Evolutionary conservation across 129 eudicot species (phyloP).

Genomic region (Helianthus annuus): HanXRQr2.0-SUNRISE NC_035442.2:177327805-177328304

Average conservation of each 20-base stretch:
- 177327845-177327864: slow-evolving; percentile 31
- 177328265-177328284: slow-evolving; percentile 15
- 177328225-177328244: slow-evolving; percentile 54
- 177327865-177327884: slow-evolving; percentile 44
- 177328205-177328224: slow-evolving; percentile 65
- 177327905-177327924: slow-evolving; percentile 54
- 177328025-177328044: slow-evolving; percentile 70
- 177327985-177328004: slow-evolving; percentile 39
- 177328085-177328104: slow-evolving; percentile 71
- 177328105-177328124: slow-evolving; percentile 59
- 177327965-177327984: slow-evolving; percentile 44
- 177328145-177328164: slow-evolving; percentile 59
- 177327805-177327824: background rate
- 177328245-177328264: slow-evolving; percentile 33
- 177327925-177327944: slow-evolving; percentile 62
- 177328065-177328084: slow-evolving; percentile 81
- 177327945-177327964: slow-evolving; percentile 45
- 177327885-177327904: slow-evolving; percentile 44
- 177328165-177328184: slow-evolving; percentile 57
- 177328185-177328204: slow-evolving; percentile 67
- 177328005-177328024: slow-evolving; percentile 52
- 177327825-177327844: slow-evolving; percentile 40
- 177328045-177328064: slow-evolving; percentile 65
- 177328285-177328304: slow-evolving; percentile 21
- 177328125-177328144: slow-evolving; percentile 56